Percentiles rank a stretch among this genome's conserved stretches.
phyloP scores from a whole-genome alignment of 2,329 filamentous ascomycete species.

The Fusarium falciforme region DNA sequence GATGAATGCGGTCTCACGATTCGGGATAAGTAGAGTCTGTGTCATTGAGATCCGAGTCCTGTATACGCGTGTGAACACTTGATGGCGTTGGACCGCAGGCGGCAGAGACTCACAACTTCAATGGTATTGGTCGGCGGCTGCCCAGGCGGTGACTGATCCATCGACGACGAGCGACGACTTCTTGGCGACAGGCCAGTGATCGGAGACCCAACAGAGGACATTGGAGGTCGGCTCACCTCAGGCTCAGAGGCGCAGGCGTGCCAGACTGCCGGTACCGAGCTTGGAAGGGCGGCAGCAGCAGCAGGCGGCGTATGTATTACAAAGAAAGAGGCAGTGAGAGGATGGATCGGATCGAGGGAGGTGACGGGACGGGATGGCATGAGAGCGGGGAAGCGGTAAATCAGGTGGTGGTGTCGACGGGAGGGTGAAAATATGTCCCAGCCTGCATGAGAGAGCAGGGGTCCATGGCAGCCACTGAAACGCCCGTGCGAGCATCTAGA shows the following conservation, averaged over 20 bases:
- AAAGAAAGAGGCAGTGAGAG: background rate
- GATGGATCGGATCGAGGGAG: background rate
- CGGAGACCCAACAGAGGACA: background rate
- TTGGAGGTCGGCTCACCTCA: background rate
- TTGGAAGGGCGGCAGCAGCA: background rate
- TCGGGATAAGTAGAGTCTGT: background rate
- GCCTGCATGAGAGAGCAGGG: background rate
- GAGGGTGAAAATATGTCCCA: too few species aligned
- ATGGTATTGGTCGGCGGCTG: background rate
- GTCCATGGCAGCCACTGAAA: background rate
- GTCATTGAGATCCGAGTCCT: background rate
- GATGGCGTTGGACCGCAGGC: background rate
- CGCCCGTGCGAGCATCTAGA: background rate
- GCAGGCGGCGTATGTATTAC: background rate
- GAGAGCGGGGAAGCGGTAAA: constrained; percentile 1
- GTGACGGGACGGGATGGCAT: background rate
- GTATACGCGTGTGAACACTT: background rate
- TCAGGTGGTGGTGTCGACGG: background rate
- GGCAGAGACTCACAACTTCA: background rate
- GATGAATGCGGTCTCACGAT: background rate
- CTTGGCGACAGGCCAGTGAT: background rate
- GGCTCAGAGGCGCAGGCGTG: background rate
- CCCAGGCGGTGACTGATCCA: background rate
- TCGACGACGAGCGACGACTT: background rate
- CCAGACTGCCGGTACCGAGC: background rate